Percentiles rank a stretch among this genome's conserved stretches.
Conservation (phyloP, 345 rosid species). For the Boechera retrofracta region DNA sequence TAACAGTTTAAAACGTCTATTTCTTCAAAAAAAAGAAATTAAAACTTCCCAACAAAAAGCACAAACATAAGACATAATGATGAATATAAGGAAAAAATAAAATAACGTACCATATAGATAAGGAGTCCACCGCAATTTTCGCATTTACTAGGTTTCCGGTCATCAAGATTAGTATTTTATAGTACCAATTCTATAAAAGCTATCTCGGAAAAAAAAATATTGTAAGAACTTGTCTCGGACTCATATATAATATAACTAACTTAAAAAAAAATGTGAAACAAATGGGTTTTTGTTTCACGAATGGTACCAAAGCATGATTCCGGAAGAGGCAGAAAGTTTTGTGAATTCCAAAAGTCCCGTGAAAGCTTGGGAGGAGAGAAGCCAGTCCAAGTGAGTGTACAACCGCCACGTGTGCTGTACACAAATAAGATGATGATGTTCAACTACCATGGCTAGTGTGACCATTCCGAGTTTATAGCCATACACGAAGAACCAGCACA, state of each 20-base stretch:
- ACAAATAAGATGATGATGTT: neutral
- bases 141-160: neutral
- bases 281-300: neutral
- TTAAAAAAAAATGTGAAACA: neutral
- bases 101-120: neutral
- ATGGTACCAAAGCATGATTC: conserved; percentile 1
- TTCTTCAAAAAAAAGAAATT: neutral
- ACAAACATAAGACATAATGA: neutral
- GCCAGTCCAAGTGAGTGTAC: neutral
- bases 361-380: neutral
- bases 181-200: neutral
- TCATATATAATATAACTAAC: neutral
- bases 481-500: neutral
- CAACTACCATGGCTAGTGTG: neutral
- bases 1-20: neutral
- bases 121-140: neutral
- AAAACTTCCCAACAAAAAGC: neutral
- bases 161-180: neutral
- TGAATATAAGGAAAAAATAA: neutral
- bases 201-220: neutral
- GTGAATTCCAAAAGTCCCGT: neutral
- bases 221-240: neutral
- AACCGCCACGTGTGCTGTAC: neutral
- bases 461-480: neutral
- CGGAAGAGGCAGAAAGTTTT: neutral